Evolutionary conservation across 2,329 filamentous ascomycete genomes (phyloP).

Genomic region (Paradendryphiella salina): DNA sequence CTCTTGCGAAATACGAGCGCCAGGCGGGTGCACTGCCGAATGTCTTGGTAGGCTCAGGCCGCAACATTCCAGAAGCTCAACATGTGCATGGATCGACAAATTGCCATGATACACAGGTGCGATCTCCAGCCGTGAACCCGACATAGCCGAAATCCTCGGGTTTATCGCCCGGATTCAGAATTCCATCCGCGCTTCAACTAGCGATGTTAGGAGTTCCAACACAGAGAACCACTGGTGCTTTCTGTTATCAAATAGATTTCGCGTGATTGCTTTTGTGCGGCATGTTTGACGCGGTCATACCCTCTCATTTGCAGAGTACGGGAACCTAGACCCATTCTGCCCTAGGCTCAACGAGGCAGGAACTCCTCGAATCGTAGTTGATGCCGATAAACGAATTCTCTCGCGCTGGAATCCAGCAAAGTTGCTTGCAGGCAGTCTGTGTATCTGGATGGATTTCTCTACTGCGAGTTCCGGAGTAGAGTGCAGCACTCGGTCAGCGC

Average conservation of each 20-base stretch:
- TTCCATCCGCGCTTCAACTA: neutral
- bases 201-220: neutral
- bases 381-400: neutral
- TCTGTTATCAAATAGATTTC: neutral
- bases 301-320: neutral
- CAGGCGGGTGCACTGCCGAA: constrained; percentile 1
- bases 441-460: neutral
- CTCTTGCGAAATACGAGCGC: constrained; percentile 4
- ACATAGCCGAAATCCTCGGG: neutral
- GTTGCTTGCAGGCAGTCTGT: neutral
- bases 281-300: neutral
- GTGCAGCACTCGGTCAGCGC: neutral
- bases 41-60: constrained; percentile 2
- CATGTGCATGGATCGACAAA: constrained; percentile 1
- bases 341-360: neutral
- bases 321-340: neutral
- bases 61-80: constrained; percentile 1
- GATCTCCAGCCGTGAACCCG: neutral
- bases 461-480: neutral
- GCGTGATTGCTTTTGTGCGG: neutral
- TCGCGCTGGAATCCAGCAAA: neutral
- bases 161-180: neutral
- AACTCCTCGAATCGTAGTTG: neutral
- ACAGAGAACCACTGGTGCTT: neutral
- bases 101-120: neutral